Percentiles rank a stretch among this genome's conserved stretches.
These are phyloP conservation scores for Salvia splendens DNA, from an alignment of 257 asterid species.

Conservation along the genomic window DNA sequence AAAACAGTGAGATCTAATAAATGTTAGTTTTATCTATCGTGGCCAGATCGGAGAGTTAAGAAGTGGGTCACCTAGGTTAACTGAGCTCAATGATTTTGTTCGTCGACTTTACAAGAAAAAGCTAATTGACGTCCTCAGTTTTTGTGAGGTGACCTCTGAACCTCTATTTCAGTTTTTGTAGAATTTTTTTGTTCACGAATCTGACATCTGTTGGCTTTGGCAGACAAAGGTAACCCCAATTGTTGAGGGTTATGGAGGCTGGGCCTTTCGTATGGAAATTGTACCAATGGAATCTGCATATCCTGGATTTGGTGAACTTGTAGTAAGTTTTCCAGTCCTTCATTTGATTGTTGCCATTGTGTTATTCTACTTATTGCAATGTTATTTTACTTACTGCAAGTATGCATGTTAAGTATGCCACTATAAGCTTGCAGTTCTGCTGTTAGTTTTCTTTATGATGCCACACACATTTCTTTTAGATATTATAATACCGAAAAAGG, in stretches of 20 bases:
- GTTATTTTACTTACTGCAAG: neutral
- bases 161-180: conserved; percentile 22
- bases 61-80: conserved; percentile 96
- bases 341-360: conserved; percentile 14
- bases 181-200: conserved; percentile 21
- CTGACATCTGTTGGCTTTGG: conserved; percentile 39
- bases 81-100: conserved; percentile 85
- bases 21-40: conserved; percentile 33
- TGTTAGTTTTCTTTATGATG: neutral
- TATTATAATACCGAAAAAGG: neutral
- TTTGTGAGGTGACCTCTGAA: conserved; percentile 69
- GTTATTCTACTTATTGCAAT: neutral
- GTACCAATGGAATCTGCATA: conserved; percentile 94
- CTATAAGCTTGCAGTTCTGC: neutral
- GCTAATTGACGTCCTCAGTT: conserved; percentile 88
- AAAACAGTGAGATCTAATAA: conserved; percentile 21
- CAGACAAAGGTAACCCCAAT: conserved; percentile 98
- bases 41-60: conserved; percentile 90
- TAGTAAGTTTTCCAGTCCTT: conserved; percentile 56
- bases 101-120: conserved; percentile 73
- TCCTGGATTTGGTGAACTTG: conserved; percentile 96
- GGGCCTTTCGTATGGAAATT: conserved; percentile 96
- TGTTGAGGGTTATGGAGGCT: conserved; percentile 98
- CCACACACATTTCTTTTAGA: neutral
- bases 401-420: no score